Conservation (phyloP, 2,329 filamentous ascomycete genomes). For the Colletotrichum melonis region DNA sequence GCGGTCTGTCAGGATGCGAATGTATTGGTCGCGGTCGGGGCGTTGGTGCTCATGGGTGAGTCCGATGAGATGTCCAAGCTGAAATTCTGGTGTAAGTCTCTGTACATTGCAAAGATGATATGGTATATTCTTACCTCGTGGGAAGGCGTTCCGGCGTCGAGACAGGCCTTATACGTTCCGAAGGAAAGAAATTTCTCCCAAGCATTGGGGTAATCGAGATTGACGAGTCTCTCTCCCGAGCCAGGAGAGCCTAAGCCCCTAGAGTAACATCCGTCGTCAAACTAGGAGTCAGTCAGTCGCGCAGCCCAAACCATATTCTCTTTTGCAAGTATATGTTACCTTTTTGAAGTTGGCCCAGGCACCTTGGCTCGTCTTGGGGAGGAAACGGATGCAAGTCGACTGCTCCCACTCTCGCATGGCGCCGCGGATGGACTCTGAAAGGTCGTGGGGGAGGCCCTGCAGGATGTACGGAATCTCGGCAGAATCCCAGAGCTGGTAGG, state of each 20-base stretch:
- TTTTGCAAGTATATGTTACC: neutral
- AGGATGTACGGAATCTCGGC: slow-evolving; percentile 6
- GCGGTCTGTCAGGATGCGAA: neutral
- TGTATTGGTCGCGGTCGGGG: slow-evolving; percentile 7
- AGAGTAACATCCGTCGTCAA: neutral
- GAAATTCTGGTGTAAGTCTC: too few species aligned
- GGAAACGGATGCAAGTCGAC: slow-evolving; percentile 12
- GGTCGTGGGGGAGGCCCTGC: slow-evolving; percentile 3
- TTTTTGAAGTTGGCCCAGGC: slow-evolving; percentile 16
- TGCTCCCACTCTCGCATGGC: slow-evolving; percentile 18
- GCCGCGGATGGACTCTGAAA: slow-evolving; percentile 3
- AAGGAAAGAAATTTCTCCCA: rapidly evolving
- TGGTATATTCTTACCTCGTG: neutral
- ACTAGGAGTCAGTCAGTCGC: neutral
- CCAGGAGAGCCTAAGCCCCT: neutral
- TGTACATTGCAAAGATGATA: neutral
- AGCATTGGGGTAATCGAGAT: slow-evolving; percentile 2
- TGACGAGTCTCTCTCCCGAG: neutral
- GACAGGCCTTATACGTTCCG: neutral
- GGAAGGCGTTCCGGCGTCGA: neutral
- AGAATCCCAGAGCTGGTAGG: neutral
- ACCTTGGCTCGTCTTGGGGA: neutral
- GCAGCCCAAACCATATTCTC: too few species aligned
- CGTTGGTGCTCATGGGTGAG: slow-evolving; percentile 18
- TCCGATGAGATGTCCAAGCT: slow-evolving; percentile 19